Conservation (phyloP, 2,329 filamentous ascomycete species). For the Fusarium austroafricanum region DNA sequence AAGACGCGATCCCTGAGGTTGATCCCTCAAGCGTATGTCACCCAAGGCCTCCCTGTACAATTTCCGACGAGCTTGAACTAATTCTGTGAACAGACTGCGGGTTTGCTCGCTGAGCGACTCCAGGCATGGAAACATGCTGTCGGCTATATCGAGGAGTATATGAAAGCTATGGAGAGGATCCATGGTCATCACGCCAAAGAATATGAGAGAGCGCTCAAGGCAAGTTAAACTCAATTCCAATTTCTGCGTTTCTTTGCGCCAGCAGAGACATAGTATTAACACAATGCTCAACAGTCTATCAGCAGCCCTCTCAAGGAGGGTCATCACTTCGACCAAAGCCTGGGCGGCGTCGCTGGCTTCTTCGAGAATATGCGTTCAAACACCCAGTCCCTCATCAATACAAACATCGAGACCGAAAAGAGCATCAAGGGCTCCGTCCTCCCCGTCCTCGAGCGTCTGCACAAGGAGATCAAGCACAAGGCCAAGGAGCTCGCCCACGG, state of each 20-base stretch:
- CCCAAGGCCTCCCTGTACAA: not conserved
- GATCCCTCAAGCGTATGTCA: conserved; percentile 68
- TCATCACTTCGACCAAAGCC: conserved; percentile 89
- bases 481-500: conserved; percentile 87
- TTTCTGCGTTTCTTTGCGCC: not conserved
- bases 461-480: conserved; percentile 98
- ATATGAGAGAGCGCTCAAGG: conserved; percentile 94
- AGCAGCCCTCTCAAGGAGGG: conserved; percentile 87
- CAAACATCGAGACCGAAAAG: conserved; percentile 91
- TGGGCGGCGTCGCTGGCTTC: conserved; percentile 88
- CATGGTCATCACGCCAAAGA: conserved; percentile 90
- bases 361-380: conserved; percentile 96
- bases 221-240: conserved; percentile 21
- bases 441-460: conserved; percentile 88
- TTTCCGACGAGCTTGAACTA: not conserved
- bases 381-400: conserved; percentile 89
- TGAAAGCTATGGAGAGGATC: conserved; percentile 85
- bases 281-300: conserved; percentile 71
- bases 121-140: conserved; percentile 97
- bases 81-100: conserved; percentile 68
- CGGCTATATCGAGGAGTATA: conserved; percentile 90
- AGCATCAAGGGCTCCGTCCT: conserved; percentile 87
- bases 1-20: conserved; percentile 69
- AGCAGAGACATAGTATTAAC: conserved; percentile 8
- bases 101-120: conserved; percentile 85